Base-by-base conservation (phyloP, 2,329 filamentous ascomycete species). In the Beauveria brongniartii region DNA sequence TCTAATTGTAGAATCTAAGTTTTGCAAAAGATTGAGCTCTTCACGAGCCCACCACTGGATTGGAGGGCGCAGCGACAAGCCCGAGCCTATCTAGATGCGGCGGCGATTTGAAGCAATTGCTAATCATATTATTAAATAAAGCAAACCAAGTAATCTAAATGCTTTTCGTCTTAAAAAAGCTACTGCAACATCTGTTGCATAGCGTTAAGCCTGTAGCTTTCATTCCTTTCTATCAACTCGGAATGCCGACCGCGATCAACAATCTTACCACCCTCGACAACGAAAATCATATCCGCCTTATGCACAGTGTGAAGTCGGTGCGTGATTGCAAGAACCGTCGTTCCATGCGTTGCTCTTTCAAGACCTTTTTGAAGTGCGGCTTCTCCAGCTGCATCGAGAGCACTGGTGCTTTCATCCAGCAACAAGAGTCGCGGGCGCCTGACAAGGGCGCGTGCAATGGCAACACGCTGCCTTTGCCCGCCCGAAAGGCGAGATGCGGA, bases 401-500 rank as follows among this genome's bases (percentile, higher is more conserved):
- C 86, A 26, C 82, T 86, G 0, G 89, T 92, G n/a, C 87, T 86
- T 75, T 92, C 89, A 66, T 92, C 89, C 1, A 92, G 76, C 47
- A 92, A 80, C 34, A 92, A 71, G 3, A 92, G 76, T 41, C 84
- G 79, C 0, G 89, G 89, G 54, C 81, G 77, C 0, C 88, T 79
- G 2, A 89, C 78, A 2, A 91, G 75, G 0, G 88, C 88, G 10
- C 89, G 78, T 0, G 89, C 88, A 66, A 92, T 90, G 0, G 84
- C 83, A 14, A 92, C 71, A 1, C 88, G 80, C 70, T 92, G 89
- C 8, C 84, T 82, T 69, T 92, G 89, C 0, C 89, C 89, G 2
- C 88, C 88, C 0, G 86, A 90, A 2, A 92, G 71, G 20, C 85
- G 78, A 0, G 85, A 84, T 3, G 86, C 87, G 60, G 86, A 83